Percentiles rank a stretch among this genome's conserved stretches.
These are phyloP conservation scores for Daldinia grandis DNA, from an alignment of 495 filamentous ascomycete genomes.

Conservation along the genomic window DNA sequence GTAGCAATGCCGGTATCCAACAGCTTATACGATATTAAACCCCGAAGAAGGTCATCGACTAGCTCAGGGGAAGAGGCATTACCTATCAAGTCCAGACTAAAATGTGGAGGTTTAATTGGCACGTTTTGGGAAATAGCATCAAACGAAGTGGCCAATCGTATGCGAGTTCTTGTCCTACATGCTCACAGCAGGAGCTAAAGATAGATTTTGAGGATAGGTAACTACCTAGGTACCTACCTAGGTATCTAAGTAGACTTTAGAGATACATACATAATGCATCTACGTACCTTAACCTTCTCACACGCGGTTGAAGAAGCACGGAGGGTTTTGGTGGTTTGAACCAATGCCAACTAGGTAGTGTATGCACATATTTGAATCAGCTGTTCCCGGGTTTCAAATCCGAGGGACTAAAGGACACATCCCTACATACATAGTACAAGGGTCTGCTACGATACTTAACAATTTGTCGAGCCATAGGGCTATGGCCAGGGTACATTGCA, in stretches of 20 bases:
- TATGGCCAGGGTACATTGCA: constrained; percentile 14
- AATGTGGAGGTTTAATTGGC: constrained; percentile 36
- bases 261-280: background rate
- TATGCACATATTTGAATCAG: background rate
- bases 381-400: background rate
- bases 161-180: background rate
- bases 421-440: no score
- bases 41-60: background rate
- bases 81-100: background rate
- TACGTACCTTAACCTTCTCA: background rate
- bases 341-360: background rate
- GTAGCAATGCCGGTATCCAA: background rate
- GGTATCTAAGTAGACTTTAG: no score
- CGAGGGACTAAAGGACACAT: constrained; percentile 6
- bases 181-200: background rate
- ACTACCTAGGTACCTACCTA: no score
- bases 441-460: background rate
- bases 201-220: constrained; percentile 5
- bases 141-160: constrained; percentile 7
- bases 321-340: background rate
- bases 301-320: background rate
- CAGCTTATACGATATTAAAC: background rate
- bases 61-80: background rate
- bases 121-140: constrained; percentile 31
- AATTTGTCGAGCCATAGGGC: background rate